Percentiles rank a stretch among this genome's conserved stretches.
Conservation (phyloP, 495 filamentous ascomycete species). For the Penicillium herquei region DNA sequence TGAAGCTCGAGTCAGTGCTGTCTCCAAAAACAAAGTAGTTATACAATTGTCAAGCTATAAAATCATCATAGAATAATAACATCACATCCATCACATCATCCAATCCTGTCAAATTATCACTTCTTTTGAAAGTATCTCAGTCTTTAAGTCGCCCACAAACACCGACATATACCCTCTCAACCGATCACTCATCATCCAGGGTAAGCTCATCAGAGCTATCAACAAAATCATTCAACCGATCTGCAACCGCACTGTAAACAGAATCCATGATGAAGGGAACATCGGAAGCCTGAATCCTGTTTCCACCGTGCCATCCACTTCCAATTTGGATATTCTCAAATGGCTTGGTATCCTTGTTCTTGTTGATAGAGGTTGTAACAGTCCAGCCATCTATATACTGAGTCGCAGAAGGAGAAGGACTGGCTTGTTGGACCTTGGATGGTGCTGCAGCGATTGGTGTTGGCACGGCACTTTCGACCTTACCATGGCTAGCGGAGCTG, state of each 20-base stretch:
- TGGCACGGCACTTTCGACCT: background rate
- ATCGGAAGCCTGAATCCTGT: conserved; percentile 20
- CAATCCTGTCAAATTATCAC: background rate
- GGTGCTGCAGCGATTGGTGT: conserved; percentile 1
- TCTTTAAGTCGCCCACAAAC: no score
- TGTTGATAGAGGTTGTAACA: conserved; percentile 15
- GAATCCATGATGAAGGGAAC: conserved; percentile 20
- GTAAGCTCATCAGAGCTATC: conserved; percentile 36
- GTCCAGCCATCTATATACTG: background rate
- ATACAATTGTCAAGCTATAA: background rate
- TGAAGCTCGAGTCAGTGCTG: no score
- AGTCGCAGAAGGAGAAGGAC: conserved; percentile 4
- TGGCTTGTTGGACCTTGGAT: background rate
- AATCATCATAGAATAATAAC: conserved; percentile 1
- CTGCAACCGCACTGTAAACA: conserved; percentile 18
- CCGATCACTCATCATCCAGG: background rate
- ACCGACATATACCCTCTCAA: background rate
- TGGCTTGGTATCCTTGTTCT: conserved; percentile 8
- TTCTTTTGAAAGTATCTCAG: background rate
- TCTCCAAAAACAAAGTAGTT: background rate
- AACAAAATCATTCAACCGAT: conserved; percentile 22
- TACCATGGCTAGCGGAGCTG: conserved; percentile 2
- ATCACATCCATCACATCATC: conserved; percentile 1
- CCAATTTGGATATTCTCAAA: conserved; percentile 22
- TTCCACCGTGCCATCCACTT: conserved; percentile 10